Percentiles rank a stretch among this genome's conserved stretches.
Conservation (phyloP, 352 stramenopile genomes). For the Globisporangium okanoganense region DNA sequence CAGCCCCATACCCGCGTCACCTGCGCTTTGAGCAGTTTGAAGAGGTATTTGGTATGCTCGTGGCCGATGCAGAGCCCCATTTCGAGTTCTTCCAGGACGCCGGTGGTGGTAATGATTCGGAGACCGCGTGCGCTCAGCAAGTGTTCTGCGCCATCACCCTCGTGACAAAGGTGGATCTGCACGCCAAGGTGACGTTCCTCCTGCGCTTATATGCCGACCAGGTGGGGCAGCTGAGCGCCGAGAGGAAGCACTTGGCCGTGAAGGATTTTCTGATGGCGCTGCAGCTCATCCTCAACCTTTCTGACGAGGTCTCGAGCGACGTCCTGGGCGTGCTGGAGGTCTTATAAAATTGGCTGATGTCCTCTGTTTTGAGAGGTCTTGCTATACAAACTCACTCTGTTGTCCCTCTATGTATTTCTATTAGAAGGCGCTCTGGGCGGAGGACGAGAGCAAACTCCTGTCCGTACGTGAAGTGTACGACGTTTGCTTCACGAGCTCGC, state of each 20-base stretch:
- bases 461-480: slow-evolving; percentile 46
- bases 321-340: slow-evolving; percentile 29
- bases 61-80: slow-evolving; percentile 57
- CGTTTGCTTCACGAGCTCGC: slow-evolving; percentile 55
- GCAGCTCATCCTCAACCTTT: slow-evolving; percentile 36
- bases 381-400: neutral
- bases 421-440: slow-evolving; percentile 40
- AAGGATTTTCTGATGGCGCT: slow-evolving; percentile 39
- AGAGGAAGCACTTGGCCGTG: slow-evolving; percentile 39
- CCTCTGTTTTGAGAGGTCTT: neutral
- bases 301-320: slow-evolving; percentile 26
- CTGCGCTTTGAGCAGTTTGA: slow-evolving; percentile 55
- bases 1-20: slow-evolving; percentile 35
- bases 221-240: slow-evolving; percentile 28
- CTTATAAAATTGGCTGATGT: neutral
- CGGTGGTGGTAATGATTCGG: slow-evolving; percentile 5
- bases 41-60: slow-evolving; percentile 72
- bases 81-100: slow-evolving; percentile 56
- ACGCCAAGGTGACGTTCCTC: slow-evolving; percentile 57
- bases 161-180: slow-evolving; percentile 44
- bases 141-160: slow-evolving; percentile 57
- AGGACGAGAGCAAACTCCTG: slow-evolving; percentile 32
- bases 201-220: slow-evolving; percentile 55
- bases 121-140: slow-evolving; percentile 45
- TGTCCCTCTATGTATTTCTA: neutral